Evolutionary conservation across 345 rosid species (phyloP).

Genomic region (Reutealis trisperma): DNA sequence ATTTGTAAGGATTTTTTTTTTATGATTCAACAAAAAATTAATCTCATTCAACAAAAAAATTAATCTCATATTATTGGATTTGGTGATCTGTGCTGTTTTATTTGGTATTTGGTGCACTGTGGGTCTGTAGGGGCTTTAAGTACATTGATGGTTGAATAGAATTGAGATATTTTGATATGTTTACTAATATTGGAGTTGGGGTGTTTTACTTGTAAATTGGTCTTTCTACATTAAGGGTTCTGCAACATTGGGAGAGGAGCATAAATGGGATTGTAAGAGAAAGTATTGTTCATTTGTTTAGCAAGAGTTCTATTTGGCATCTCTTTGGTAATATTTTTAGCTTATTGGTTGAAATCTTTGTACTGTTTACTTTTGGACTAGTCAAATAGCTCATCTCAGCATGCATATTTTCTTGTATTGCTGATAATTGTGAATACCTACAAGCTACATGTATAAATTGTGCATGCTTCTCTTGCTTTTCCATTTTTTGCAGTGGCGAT

Average conservation of each 20-base stretch:
- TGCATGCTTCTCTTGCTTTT: not conserved
- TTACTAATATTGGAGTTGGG: not conserved
- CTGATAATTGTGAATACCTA: not conserved
- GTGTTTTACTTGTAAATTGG: not conserved
- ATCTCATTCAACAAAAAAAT: no score
- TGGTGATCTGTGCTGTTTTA: slow-evolving; percentile 65
- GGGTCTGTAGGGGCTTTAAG: slow-evolving; percentile 87
- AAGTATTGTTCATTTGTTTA: not conserved
- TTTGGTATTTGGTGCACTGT: slow-evolving; percentile 91
- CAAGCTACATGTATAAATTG: not conserved
- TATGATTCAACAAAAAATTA: no score
- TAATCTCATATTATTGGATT: no score
- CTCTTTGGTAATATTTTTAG: slow-evolving; percentile 16
- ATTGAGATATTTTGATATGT: not conserved
- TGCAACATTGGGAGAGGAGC: not conserved
- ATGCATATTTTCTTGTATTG: slow-evolving; percentile 6
- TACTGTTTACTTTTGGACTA: slow-evolving; percentile 16
- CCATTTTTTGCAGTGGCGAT: not conserved
- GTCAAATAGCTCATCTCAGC: slow-evolving; percentile 11
- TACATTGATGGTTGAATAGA: slow-evolving; percentile 67
- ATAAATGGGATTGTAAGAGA: not conserved
- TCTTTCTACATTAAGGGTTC: not conserved
- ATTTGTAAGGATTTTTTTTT: no score
- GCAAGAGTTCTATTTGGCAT: slow-evolving; percentile 1
- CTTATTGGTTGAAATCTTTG: slow-evolving; percentile 24